These are phyloP conservation scores for Zymoseptoria pseudotritici DNA, from an alignment of 2,329 filamentous ascomycete species.

Conservation along the genomic window DNA sequence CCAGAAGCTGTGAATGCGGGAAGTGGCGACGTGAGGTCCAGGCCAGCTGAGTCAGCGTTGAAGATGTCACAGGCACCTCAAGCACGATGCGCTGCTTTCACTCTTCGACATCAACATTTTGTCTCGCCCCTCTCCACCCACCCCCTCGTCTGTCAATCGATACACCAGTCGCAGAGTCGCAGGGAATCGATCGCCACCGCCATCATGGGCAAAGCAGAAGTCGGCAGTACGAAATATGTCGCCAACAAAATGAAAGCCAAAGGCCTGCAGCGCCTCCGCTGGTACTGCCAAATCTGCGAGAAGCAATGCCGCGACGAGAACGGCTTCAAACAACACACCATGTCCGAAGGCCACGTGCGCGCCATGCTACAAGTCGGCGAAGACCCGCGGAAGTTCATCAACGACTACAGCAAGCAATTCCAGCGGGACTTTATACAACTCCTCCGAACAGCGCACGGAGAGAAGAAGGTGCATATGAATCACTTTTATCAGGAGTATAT, in stretches of 20 bases:
- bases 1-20: neutral
- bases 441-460: conserved; percentile 75
- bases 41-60: neutral
- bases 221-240: conserved; percentile 83
- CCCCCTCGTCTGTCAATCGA: no score
- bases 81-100: neutral
- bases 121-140: neutral
- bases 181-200: conserved; percentile 7
- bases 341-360: conserved; percentile 80
- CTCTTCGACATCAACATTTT: conserved; percentile 4
- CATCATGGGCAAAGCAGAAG: conserved; percentile 85
- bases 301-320: conserved; percentile 77
- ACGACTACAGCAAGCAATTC: conserved; percentile 76
- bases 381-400: conserved; percentile 75
- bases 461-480: conserved; percentile 84
- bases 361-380: conserved; percentile 83
- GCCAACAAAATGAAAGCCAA: conserved; percentile 85
- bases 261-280: conserved; percentile 70
- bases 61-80: neutral
- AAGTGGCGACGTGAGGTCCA: neutral
- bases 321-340: conserved; percentile 74
- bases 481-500: conserved; percentile 96
- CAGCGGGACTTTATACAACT: conserved; percentile 68
- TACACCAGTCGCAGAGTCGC: no score
- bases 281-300: conserved; percentile 81